Evolutionary conservation across 139 green algal genomes (phyloP).

Genomic region (Dunaliella primolecta): DNA sequence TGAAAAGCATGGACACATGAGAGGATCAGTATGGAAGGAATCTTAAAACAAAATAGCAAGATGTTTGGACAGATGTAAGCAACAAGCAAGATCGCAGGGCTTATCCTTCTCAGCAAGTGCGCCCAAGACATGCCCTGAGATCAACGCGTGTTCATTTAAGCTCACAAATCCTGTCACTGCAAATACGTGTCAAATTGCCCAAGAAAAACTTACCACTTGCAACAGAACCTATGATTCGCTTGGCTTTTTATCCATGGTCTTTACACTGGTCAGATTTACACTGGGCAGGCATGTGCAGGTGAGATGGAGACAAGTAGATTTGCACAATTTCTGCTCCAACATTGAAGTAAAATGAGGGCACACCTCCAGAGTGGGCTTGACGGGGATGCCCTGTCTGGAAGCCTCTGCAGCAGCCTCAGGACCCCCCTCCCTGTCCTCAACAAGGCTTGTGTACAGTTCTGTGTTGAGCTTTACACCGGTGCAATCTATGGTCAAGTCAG

Average conservation of each 20-base stretch:
- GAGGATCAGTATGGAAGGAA: neutral
- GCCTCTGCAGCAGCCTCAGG: no score
- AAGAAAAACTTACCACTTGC: neutral
- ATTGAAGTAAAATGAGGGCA: neutral
- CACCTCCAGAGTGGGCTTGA: neutral
- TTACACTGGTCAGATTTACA: neutral
- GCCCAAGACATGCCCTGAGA: neutral
- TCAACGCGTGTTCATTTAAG: neutral
- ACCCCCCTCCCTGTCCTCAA: no score
- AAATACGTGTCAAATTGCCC: neutral
- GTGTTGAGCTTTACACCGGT: neutral
- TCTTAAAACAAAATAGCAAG: no score
- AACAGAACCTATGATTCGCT: no score
- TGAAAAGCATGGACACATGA: neutral
- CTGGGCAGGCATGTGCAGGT: no score
- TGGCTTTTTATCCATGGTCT: neutral
- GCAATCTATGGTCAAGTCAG: neutral
- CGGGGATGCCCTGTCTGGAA: neutral
- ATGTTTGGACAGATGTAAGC: neutral
- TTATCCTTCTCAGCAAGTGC: neutral
- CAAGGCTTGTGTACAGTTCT: neutral
- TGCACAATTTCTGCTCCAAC: neutral
- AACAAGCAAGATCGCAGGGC: neutral
- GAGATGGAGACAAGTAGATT: no score
- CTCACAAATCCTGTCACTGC: neutral